phyloP scores from a whole-genome alignment of 1,139 yeast genomes.

The Suhomyces wounanorum region DNA sequence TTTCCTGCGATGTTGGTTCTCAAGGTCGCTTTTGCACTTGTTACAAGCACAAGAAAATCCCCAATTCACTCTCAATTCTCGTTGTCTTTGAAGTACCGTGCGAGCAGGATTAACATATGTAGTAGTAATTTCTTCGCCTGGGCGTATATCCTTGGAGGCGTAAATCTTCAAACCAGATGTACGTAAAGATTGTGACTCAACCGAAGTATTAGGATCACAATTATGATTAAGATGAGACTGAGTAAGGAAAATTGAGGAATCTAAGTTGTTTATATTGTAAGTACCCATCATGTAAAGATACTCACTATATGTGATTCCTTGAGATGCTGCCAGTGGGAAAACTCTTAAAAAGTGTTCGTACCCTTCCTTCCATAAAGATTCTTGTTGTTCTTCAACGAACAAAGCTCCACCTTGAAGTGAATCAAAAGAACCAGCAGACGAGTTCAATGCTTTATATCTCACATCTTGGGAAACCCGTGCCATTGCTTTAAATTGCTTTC shows the following conservation, averaged over 20 bases:
- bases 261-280: conserved; percentile 72
- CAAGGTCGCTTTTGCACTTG: conserved; percentile 63
- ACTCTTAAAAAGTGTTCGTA: conserved; percentile 50
- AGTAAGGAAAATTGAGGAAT: conserved; percentile 59
- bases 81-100: conserved; percentile 62
- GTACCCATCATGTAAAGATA: conserved; percentile 67
- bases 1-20: conserved; percentile 39
- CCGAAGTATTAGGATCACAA: conserved; percentile 72
- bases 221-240: conserved; percentile 77
- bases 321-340: conserved; percentile 42
- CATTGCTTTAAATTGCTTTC: conserved; percentile 56
- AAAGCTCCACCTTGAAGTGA: conserved; percentile 50
- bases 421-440: conserved; percentile 60
- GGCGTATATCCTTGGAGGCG: conserved; percentile 58
- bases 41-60: conserved; percentile 75
- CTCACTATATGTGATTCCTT: conserved; percentile 49
- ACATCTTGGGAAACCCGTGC: conserved; percentile 71
- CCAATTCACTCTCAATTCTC: conserved; percentile 75
- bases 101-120: conserved; percentile 71
- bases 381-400: conserved; percentile 58
- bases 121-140: conserved; percentile 69
- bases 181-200: conserved; percentile 48
- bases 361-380: conserved; percentile 62
- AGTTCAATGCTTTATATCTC: conserved; percentile 61
- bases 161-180: conserved; percentile 56